phyloP scores from a whole-genome alignment of 192 early-diverging fungal genomes.

The Coemansia sp. region DNA sequence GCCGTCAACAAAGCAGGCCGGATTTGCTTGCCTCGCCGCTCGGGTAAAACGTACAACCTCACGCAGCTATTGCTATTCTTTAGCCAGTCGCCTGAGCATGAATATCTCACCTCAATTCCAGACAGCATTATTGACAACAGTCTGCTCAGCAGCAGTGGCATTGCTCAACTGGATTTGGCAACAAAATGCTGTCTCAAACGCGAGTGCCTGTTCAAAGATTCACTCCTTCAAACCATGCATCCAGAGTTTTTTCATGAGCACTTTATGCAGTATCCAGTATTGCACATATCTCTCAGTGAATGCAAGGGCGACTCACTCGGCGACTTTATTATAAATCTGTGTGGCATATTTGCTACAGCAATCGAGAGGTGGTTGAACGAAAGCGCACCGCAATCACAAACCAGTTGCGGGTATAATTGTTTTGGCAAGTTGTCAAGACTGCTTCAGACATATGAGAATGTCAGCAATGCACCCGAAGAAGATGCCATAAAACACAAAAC shows the following conservation, averaged over 20 bases:
- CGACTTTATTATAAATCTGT: slow-evolving; percentile 14
- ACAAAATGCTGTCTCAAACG: slow-evolving; percentile 36
- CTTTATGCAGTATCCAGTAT: slow-evolving; percentile 44
- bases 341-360: not conserved
- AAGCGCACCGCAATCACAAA: no score
- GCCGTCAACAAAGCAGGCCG: slow-evolving; percentile 22
- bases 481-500: not conserved
- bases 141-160: not conserved
- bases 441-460: not conserved
- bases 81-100: slow-evolving; percentile 22
- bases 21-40: slow-evolving; percentile 39
- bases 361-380: slow-evolving; percentile 4
- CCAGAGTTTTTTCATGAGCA: slow-evolving; percentile 30
- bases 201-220: slow-evolving; percentile 29
- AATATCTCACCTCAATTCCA: not conserved
- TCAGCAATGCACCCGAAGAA: not conserved
- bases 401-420: no score
- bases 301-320: slow-evolving; percentile 18
- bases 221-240: slow-evolving; percentile 26
- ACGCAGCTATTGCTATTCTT: slow-evolving; percentile 46
- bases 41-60: slow-evolving; percentile 49
- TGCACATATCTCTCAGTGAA: slow-evolving; percentile 27
- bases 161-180: slow-evolving; percentile 14
- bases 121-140: slow-evolving; percentile 12
- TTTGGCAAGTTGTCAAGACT: no score